Percentiles rank a stretch among this genome's conserved stretches.
Evolutionary conservation across 306 rosid genomes (phyloP).

Genomic region (Castanea mollissima): DNA sequence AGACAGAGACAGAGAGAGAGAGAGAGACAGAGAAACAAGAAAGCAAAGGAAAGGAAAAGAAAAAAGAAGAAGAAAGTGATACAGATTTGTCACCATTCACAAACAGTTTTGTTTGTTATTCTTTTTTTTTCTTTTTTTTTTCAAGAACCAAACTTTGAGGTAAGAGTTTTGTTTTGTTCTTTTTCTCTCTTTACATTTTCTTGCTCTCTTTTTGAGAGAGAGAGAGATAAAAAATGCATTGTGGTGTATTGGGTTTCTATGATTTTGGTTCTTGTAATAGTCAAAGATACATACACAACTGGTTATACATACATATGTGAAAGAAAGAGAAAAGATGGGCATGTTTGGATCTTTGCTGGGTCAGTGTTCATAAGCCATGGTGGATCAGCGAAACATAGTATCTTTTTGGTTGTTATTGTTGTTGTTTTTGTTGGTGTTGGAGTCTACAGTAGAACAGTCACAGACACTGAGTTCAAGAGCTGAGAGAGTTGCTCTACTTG

Average conservation of each 20-base stretch:
- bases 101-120: not conserved
- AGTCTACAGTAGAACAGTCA: constrained; percentile 65
- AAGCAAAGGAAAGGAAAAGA: constrained; percentile 6
- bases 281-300: not conserved
- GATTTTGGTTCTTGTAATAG: constrained; percentile 35
- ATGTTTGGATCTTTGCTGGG: constrained; percentile 43
- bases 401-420: constrained; percentile 38
- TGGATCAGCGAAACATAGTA: constrained; percentile 41
- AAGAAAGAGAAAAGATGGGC: constrained; percentile 23
- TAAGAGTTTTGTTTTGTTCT: constrained; percentile 18
- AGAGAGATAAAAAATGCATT: constrained; percentile 25
- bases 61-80: constrained; percentile 22
- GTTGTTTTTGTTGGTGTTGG: constrained; percentile 40
- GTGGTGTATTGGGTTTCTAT: constrained; percentile 31
- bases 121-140: not conserved
- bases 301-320: constrained; percentile 11
- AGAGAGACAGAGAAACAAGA: constrained; percentile 6
- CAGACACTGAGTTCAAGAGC: constrained; percentile 48
- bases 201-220: constrained; percentile 12
- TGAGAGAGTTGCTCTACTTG: constrained; percentile 57
- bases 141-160: constrained; percentile 38
- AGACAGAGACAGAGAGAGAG: constrained; percentile 5
- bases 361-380: constrained; percentile 42
- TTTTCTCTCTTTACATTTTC: too few relatives aligned
- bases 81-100: constrained; percentile 27